Base-by-base conservation (phyloP, 1,139 yeast genomes). In the Magnusiomyces starmeri region DNA sequence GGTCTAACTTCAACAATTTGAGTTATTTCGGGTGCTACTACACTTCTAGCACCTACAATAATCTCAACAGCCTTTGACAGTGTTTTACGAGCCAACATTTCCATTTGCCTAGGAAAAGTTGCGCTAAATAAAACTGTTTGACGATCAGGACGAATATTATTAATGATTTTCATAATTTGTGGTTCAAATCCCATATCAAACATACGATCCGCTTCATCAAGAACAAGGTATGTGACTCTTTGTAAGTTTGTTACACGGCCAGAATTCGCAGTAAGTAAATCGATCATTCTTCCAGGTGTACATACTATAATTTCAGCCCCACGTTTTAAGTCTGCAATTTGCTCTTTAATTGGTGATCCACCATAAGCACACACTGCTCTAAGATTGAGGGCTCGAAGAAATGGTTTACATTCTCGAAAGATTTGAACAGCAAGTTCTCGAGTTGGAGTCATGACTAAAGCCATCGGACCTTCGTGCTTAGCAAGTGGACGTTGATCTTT, bases 161-260 rank as follows among this genome's bases (percentile, higher is more conserved):
- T 75, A 62, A 89, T 75, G 27, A 94, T 84, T 62, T 88, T 87
- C 61, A 79, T 82, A 2, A 94, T 90, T 65, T 94, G 99, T 0
- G 98, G 98, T 63, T 89, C 98, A 70, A 94, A 94, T 1, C 99
- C 99, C 79, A 92, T 75, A 68, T 92, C 99, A 70, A 90, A 90
- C 86, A 92, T 83, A 60, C 99, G 72, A 68, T 94, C 99, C 1
- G 98, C 97, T 65, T 94, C 99, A 66, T 94, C 99, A 54, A 94
- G 71, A 0, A 90, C 96, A 20, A 88, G 75, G 65, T 83, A 89
- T 0, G 96, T 83, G 2, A 86, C 81, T 43, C 94, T 71, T 44
- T 72, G 71, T 20, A 92, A 72, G 55, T 81, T 83, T 2, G 92
- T 73, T 0, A 90, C 80, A 49, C 90, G 74, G 0, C 97, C 97